Evolutionary conservation across 208 protist species (phyloP), one percentile per base, ranked within the genome.

Genomic region (Wallacemonas rigidus): DNA sequence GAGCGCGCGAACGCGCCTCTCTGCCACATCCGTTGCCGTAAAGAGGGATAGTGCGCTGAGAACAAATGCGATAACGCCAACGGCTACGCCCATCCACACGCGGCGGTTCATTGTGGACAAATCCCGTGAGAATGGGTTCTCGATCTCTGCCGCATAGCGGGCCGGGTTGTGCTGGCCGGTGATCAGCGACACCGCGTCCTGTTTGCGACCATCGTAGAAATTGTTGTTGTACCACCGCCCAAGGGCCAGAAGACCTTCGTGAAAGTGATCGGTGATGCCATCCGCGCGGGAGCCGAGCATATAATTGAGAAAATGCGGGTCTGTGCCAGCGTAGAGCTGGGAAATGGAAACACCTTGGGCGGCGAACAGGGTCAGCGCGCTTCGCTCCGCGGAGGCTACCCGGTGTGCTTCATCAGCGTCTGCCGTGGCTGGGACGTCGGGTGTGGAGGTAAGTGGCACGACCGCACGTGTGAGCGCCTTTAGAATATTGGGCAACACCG

Each of bases 191-290:
- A 94, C 71, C 9, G 75, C 81, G 63, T 96, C 91, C 72, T 96
- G 91, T 72, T 94, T 94, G 2, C 61, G 61, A 11, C 91, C 91
- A 57, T 96, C 91, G 38, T 75, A 81, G 75, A 96, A 94, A 69
- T 93, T 93, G 69, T 96, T 88, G 53, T 87, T 82, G 40, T 76
- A 85, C 83, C 85, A 96, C 8, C 91, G 89, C 1, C 72, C 72
- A n/a, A 86, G 58, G 40, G 89, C 78, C 57, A 94, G 14, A n/a
- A 71, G 48, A 3, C 73, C 76, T 60, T 79, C 85, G 44, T 67
- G 72, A 41, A 71, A 53, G 45, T 76, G 43, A 51, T 72, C 57
- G 0, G 7, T n/a, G 38, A 50, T 8, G 57, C 40, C 12, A n/a
- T 50, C 40, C 8, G 12, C 7, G 11, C 54, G 61, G 1, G 78